These are phyloP conservation scores for Aspergillaceae sp. DNA, from an alignment of 2,329 filamentous ascomycete species.

Conservation along the genomic window DNA sequence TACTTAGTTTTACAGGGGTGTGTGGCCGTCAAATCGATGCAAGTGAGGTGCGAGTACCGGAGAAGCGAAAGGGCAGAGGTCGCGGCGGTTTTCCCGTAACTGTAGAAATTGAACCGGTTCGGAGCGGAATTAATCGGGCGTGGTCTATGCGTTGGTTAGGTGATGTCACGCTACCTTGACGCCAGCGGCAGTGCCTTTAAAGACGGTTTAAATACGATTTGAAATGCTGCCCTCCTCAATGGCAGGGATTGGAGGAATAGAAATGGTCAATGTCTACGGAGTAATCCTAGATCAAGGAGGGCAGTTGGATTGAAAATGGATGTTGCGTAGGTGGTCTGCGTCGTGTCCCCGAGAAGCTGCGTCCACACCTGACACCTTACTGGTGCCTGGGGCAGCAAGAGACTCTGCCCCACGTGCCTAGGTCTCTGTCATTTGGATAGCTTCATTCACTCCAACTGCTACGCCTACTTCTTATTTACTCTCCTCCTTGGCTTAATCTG, in stretches of 20 bases:
- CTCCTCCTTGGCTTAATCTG: too few species aligned
- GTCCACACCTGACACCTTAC: neutral
- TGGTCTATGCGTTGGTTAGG: constrained; percentile 3
- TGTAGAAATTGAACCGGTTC: neutral
- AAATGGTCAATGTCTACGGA: too few species aligned
- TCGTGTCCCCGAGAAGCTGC: constrained; percentile 1
- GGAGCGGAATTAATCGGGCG: constrained; percentile 8
- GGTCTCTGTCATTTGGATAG: neutral
- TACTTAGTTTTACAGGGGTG: neutral
- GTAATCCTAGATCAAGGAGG: too few species aligned
- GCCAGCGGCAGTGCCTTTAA: too few species aligned
- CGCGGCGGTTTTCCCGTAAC: too few species aligned
- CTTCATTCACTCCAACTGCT: neutral
- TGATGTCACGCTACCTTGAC: constrained; percentile 5
- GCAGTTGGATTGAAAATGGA: neutral
- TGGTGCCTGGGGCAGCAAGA: constrained; percentile 1
- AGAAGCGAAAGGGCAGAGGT: too few species aligned
- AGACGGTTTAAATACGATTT: too few species aligned
- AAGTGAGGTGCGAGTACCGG: neutral
- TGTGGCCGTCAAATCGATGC: neutral
- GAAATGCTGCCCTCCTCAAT: too few species aligned
- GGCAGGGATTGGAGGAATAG: too few species aligned
- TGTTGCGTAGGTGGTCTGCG: neutral
- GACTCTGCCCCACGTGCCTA: constrained; percentile 6
- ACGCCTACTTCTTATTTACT: too few species aligned